Evolutionary conservation across 2,329 filamentous ascomycete species (phyloP), one percentile per base, ranked within the genome.

Genomic region (Thermoascus crustaceus): DNA sequence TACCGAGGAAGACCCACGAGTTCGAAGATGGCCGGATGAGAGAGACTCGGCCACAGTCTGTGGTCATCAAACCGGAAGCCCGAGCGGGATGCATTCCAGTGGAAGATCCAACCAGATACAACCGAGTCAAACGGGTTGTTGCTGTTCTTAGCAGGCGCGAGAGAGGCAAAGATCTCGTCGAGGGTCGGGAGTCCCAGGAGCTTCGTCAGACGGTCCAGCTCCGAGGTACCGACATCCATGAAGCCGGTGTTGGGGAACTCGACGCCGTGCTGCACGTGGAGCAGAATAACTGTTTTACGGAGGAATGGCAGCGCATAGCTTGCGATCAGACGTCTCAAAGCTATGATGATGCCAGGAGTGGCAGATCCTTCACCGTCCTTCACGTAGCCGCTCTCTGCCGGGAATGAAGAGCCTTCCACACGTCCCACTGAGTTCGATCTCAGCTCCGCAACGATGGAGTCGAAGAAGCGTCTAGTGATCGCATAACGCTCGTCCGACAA

Each of bases 1-100:
- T 89, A 87, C 61, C 84, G 85, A 1, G 91, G 91, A 32, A 98
- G 66, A 1, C 91, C 91, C 8, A 98, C 80, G 16, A 98, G 75
- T 59, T 98, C 91, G 53, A 91, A 94, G 44, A 98, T 94, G 30
- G 79, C 82, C 0, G 91, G 93, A 56, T 98, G 91, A 37, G 83
- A 80, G 10, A 80, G 63, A 21, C 64, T 69, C 20, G 75, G 64
- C 44, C 52, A 57, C 35, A 60, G 43, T 21, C 50, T 50, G 36
- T 53, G 51, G 36, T 60, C 53, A 32, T 55, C 53, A 30, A 52
- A 45, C 17, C 54, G 51, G 19, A 55, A 48, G 8, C 50, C 50
- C 9, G 50, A 53, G 26, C 54, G 51, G 11, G 50, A 57, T 8
- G 49, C 50, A 35, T 59, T 59, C 55, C 56, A 64, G 46, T 65